Evolutionary conservation across 306 rosid species (phyloP).

Genomic region (Glycyrrhiza uralensis): DNA sequence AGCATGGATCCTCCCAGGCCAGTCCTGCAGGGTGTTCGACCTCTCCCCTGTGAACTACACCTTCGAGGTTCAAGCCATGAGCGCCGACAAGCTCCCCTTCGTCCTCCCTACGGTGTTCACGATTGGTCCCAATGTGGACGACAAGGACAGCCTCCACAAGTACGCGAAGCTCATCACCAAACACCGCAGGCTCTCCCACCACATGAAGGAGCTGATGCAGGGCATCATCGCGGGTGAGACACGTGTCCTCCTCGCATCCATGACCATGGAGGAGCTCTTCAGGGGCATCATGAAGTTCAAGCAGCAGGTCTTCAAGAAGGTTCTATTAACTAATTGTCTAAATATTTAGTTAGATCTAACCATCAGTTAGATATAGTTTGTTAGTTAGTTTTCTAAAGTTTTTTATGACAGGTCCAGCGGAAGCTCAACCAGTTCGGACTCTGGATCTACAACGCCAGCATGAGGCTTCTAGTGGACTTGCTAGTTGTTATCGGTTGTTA

Average conservation of each 20-base stretch:
- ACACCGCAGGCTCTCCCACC: constrained; percentile 45
- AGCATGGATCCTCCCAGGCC: constrained; percentile 56
- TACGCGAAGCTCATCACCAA: constrained; percentile 49
- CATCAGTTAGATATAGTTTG: too few relatives aligned
- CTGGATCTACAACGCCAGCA: constrained; percentile 61
- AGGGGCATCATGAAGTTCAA: constrained; percentile 50
- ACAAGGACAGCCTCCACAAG: constrained; percentile 27
- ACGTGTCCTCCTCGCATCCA: constrained; percentile 57
- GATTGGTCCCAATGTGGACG: constrained; percentile 51
- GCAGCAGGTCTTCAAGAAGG: constrained; percentile 51
- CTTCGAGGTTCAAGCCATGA: constrained; percentile 75
- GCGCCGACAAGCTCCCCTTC: constrained; percentile 69
- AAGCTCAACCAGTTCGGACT: constrained; percentile 65
- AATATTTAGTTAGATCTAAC: too few relatives aligned
- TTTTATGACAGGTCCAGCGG: too few relatives aligned
- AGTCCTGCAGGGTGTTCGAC: constrained; percentile 35
- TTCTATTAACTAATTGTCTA: too few relatives aligned
- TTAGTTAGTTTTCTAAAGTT: too few relatives aligned
- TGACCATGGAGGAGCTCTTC: constrained; percentile 64
- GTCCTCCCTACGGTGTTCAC: constrained; percentile 64
- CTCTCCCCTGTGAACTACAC: constrained; percentile 69
- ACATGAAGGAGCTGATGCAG: constrained; percentile 51
- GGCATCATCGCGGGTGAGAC: constrained; percentile 69
- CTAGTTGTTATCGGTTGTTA: too few relatives aligned
- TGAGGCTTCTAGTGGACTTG: constrained; percentile 58